phyloP scores from a whole-genome alignment of 2,329 filamentous ascomycete genomes.

The Colletotrichum tropicicola region DNA sequence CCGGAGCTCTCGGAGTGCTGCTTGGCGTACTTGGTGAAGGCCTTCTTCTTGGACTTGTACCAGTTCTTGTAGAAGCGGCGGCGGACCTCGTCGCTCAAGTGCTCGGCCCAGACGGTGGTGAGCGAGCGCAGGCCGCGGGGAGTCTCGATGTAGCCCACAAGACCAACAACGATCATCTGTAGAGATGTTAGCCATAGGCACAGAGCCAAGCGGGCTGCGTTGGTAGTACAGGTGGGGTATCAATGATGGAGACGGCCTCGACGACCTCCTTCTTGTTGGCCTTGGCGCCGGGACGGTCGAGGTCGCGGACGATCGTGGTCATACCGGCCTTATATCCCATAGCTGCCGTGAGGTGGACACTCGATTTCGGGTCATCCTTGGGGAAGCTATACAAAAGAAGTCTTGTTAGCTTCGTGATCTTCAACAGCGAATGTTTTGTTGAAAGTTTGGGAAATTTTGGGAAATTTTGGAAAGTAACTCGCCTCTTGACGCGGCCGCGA shows the following conservation, averaged over 20 bases:
- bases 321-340: conserved; percentile 99
- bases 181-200: conserved; percentile 77
- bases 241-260: conserved; percentile 87
- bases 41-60: conserved; percentile 99
- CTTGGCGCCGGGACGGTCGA: conserved; percentile 99
- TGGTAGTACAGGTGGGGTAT: conserved; percentile 95
- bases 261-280: conserved; percentile 99
- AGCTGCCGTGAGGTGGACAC: conserved; percentile 95
- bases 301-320: conserved; percentile 99
- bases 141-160: conserved; percentile 99
- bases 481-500: conserved; percentile 98
- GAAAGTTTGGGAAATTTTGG: too few relatives aligned
- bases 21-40: conserved; percentile 99
- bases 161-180: conserved; percentile 99
- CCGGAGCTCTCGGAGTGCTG: conserved; percentile 96
- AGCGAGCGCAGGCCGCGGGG: conserved; percentile 98
- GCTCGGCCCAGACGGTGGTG: conserved; percentile 99
- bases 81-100: conserved; percentile 98
- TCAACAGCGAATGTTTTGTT: too few relatives aligned
- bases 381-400: conserved; percentile 79
- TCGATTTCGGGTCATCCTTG: conserved; percentile 99
- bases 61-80: conserved; percentile 99
- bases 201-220: conserved; percentile 82
- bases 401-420: conserved; percentile 39
- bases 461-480: conserved; percentile 54